Evolutionary conservation across 306 rosid genomes (phyloP).

Genomic region (Parietaria judaica): DNA sequence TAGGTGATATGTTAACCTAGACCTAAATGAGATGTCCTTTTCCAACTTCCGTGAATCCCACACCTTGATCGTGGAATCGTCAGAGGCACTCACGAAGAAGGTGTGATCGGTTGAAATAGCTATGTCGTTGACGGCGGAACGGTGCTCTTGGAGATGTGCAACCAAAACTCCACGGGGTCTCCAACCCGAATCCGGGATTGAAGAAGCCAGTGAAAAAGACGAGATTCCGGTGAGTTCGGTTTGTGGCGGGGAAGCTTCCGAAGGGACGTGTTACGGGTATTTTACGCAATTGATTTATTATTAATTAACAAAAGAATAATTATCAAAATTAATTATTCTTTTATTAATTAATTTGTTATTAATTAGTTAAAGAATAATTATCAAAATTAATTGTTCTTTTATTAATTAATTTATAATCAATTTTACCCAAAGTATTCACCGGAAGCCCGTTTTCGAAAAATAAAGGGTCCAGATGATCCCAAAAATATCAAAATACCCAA

Average conservation of each 20-base stretch:
- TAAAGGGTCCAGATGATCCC: no score
- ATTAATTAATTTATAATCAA: no score
- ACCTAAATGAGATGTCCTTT: conserved; percentile 95
- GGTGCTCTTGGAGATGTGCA: conserved; percentile 98
- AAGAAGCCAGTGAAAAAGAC: conserved; percentile 49
- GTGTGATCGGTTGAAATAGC: conserved; percentile 86
- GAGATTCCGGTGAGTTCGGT: conserved; percentile 60
- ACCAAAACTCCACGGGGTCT: conserved; percentile 92
- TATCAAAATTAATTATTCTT: no score
- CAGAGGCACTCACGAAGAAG: conserved; percentile 88
- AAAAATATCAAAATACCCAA: no score
- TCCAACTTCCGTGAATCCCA: conserved; percentile 94
- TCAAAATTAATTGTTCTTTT: no score
- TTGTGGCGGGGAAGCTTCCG: conserved; percentile 51
- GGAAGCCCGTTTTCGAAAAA: no score
- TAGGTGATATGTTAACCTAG: conserved; percentile 86
- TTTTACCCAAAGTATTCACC: no score
- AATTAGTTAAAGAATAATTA: no score
- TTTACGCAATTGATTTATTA: no score
- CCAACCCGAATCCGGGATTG: conserved; percentile 90
- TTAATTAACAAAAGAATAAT: no score
- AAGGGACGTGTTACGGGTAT: no score
- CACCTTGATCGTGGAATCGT: conserved; percentile 90
- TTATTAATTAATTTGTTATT: no score
- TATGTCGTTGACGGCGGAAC: conserved; percentile 80